Base-by-base conservation (phyloP, 306 rosid genomes). In the Rosa lucieae region DNA sequence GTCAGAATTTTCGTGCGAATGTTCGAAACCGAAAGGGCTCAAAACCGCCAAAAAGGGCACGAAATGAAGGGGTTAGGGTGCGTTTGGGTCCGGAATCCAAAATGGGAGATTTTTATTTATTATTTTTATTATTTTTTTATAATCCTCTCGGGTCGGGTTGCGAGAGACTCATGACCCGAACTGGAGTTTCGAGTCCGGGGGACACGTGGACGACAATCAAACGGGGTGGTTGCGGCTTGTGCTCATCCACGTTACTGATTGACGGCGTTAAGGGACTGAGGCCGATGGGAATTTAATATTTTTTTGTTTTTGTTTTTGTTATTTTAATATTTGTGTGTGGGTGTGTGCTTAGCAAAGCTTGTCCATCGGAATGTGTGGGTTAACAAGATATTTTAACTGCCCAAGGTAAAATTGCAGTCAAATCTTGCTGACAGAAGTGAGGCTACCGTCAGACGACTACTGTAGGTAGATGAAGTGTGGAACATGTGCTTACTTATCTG, bases 1-100 rank as follows among this genome's bases (percentile, higher is more conserved):
- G 84, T 35, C 81, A 77, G 88, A 70, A 37, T 84, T 72, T 65
- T 78, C 51, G 79, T 67, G 85, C 86, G 85, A 84, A 88, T 86
- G 90, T 83, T 81, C 85, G 90, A 84, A 91, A 87, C 91, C 59
- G 89, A 80, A 85, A 78, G 61, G 61, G 88, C 63, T 82, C 48
- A 77, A 82, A 90, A 89, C 89, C 95, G 93, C 97, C 91, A 91
- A 90, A 91, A 85, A 83, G 88, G 49, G 82, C 78, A 68, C 89
- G 82, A 73, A 83, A 83, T 67, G 76, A 80, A 72, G 72, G 67
- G 61, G 75, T 37, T 35, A 66, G 71, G 71, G 23, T 29, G 47
- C 39, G 70, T 37, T 66, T 66, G 23, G 47, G 26, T 58, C 32
- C 89, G 85, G 92, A 86, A 84, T 84, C 85, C 75, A 79, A 2